Base-by-base conservation (phyloP, 23 red algal species). In the Agarophyton chilense region DNA sequence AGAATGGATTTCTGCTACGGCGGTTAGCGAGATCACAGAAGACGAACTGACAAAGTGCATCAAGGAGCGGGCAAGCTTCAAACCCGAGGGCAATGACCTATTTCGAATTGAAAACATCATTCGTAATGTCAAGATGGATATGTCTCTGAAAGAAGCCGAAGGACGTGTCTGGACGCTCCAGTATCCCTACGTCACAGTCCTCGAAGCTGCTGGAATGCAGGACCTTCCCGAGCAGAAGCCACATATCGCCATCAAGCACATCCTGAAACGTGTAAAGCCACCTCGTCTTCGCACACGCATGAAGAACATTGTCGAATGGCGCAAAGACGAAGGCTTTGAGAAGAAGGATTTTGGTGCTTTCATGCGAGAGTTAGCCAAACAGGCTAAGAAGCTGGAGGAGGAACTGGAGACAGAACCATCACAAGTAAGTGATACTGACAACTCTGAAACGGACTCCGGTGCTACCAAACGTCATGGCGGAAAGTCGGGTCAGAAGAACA, bases 301-400 rank as follows among this genome's bases (percentile, higher is more conserved):
- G 65, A 56, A 77, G 40, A 32, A 75, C 18, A 58, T 78, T 40
- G 25, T 88, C 4, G 9, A 52, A 21, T 88, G 67, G 70, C 49
- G 84, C 32, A 58, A 47, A 19, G 84, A 61, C 14, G 84, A 65
- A 42, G 50, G 35, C 4, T 77, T 88, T 1, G 84, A 44, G 40
- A 61, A 44, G 34, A 88, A 88, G 11, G 68, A 88, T 54, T 76
- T 77, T 57, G 67, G 65, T 50, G 65, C 34, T 4, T 76, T 88
- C 31, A 77, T 88, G 84, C 32, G 84, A 0, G 78, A 22, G 19
- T 7, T 28, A 17, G 28, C 56, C 8, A 22, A 28, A 61, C 7
- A 22, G 56, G 28, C 19, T n/a, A 22, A 31, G 56, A 61, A 10
- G 7, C 8, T 61, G 7, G 8, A 28, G 56, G 35, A 11, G 29